phyloP scores from a whole-genome alignment of 768 basidiomycete genomes.

The Crucibulum laeve region DNA sequence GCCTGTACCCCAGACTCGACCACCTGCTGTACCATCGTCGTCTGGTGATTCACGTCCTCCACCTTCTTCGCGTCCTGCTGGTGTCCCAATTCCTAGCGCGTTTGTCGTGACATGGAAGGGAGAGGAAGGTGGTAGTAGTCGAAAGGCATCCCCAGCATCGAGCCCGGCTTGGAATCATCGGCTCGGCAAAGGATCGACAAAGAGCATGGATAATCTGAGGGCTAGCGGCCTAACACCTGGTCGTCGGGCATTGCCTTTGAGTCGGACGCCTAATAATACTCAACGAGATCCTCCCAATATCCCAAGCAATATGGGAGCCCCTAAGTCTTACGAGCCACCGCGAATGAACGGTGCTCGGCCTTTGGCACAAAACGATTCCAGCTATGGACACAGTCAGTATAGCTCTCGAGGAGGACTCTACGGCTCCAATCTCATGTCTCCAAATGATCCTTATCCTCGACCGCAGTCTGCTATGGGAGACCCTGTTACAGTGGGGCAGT shows the following conservation, averaged over 20 bases:
- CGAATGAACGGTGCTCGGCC: constrained; percentile 29
- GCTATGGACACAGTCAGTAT: constrained; percentile 21
- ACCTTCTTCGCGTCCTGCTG: constrained; percentile 26
- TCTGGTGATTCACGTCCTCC: constrained; percentile 27
- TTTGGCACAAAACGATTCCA: constrained; percentile 35
- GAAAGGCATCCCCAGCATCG: constrained; percentile 25
- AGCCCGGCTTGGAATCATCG: constrained; percentile 25
- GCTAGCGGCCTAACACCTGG: no score
- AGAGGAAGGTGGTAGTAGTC: constrained; percentile 31
- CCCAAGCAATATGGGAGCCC: constrained; percentile 22
- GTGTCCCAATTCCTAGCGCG: constrained; percentile 39
- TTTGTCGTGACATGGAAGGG: constrained; percentile 52
- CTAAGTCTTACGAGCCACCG: constrained; percentile 40
- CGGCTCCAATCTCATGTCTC: constrained; percentile 29
- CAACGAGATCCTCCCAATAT: constrained; percentile 18
- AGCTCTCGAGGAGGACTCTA: constrained; percentile 13
- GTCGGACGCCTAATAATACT: constrained; percentile 17
- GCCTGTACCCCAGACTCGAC: constrained; percentile 31
- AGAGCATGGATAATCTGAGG: constrained; percentile 57
- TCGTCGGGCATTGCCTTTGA: constrained; percentile 31
- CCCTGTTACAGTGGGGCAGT: constrained; percentile 30
- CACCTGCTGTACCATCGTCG: constrained; percentile 29
- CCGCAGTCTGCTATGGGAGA: constrained; percentile 63
- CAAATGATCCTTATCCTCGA: constrained; percentile 56
- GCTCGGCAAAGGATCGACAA: constrained; percentile 28